Base-by-base conservation (phyloP, 2,329 filamentous ascomycete species). In the Colletotrichum camelliae region DNA sequence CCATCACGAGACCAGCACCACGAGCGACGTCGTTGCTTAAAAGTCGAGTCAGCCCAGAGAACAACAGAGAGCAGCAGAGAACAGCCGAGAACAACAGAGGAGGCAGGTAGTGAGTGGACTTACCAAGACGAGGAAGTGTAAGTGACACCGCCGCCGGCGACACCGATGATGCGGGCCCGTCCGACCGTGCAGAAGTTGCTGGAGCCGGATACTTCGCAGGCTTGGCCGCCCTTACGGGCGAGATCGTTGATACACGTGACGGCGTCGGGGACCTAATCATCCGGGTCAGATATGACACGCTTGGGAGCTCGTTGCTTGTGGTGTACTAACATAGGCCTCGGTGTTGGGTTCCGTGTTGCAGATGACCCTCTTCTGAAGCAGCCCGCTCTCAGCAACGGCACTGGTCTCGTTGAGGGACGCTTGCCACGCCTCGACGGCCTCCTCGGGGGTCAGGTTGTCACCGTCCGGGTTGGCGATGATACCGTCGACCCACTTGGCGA, bases 401-500 rank as follows among this genome's bases (percentile, higher is more conserved):
- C 39, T 62, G 31, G 67, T 70, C 31, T 57, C 18, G 55, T 67
- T 64, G 12, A 66, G 5, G 27, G 67, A 60, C 9, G 39, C 67
- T 2, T 58, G 35, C 67, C 58, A 68, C 7, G 75, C 75, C 31
- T 72, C 37, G 5, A 76, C 33, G 13, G 75, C 75, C 24, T 76
- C 37, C 29, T 67, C 60, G 37, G 72, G 67, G 7, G 75, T 66
- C n/a, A 76, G 21, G 21, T 76, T 75, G 58, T 76, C 37, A 1
- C 65, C 75, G 31, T 72, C 61, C 8, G 74, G 74, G 66, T 76
- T 73, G 64, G 67, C 58, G n/a, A 76, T 77, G 31, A 77, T 76
- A 24, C 58, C 68, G 24, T 69, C 73, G 7, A 75, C 66, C 75
- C 73, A 77, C 18, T 64, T 58, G 35, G 65, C 52, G 65, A 77